Percentiles rank a stretch among this genome's conserved stretches.
Evolutionary conservation across 768 basidiomycete species (phyloP).

Genomic region (Kwoniella heveanensis): DNA sequence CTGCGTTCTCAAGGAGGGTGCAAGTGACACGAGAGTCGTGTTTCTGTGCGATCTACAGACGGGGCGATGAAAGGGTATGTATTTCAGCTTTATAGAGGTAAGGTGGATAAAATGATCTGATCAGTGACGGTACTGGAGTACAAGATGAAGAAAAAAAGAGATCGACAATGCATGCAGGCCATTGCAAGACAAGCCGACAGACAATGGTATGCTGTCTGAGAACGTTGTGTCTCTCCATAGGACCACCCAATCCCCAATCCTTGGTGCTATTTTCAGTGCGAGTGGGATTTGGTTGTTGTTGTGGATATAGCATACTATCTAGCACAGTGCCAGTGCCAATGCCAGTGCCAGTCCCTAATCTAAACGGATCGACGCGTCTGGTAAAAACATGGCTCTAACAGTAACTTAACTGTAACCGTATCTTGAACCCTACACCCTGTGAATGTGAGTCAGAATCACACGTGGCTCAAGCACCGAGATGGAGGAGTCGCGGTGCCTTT

Average conservation of each 20-base stretch:
- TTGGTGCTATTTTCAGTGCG: neutral
- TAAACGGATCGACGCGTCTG: neutral
- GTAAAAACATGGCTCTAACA: neutral
- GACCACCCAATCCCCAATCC: neutral
- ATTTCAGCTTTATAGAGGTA: neutral
- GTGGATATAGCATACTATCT: too few species aligned
- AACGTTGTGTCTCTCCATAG: neutral
- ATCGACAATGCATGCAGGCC: neutral
- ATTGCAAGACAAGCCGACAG: neutral
- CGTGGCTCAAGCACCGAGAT: too few species aligned
- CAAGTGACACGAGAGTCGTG: neutral
- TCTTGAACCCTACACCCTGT: too few species aligned
- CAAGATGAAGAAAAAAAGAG: neutral
- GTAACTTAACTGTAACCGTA: too few species aligned
- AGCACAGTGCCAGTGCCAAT: too few species aligned
- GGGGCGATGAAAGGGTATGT: neutral
- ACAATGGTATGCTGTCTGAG: neutral
- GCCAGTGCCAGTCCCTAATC: too few species aligned
- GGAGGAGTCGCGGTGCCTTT: neutral
- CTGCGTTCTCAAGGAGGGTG: neutral
- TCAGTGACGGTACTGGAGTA: neutral
- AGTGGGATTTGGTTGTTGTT: neutral
- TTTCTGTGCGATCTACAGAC: neutral
- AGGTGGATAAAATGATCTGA: neutral
- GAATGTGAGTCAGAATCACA: too few species aligned